Conservation (phyloP, 495 filamentous ascomycete species). For the Penicillium diatomitis region DNA sequence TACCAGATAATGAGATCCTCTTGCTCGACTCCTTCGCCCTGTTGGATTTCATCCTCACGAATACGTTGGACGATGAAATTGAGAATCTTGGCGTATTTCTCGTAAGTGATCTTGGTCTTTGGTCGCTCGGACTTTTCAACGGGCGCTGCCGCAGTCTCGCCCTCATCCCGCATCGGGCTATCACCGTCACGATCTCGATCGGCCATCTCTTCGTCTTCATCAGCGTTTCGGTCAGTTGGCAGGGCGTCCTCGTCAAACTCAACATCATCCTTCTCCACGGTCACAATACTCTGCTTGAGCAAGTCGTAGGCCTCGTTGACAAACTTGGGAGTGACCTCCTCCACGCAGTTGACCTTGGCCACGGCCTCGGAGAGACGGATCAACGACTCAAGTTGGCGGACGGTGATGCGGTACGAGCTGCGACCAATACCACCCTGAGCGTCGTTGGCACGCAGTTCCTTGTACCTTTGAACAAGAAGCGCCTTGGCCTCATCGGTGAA, state of each 20-base stretch:
- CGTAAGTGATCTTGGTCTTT: slow-evolving; percentile 88
- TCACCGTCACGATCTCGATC: slow-evolving; percentile 58
- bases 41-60: slow-evolving; percentile 60
- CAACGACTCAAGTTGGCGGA: slow-evolving; percentile 89
- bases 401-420: slow-evolving; percentile 94
- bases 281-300: slow-evolving; percentile 87
- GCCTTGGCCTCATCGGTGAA: slow-evolving; percentile 82
- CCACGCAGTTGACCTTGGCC: slow-evolving; percentile 93
- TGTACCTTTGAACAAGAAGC: slow-evolving; percentile 85
- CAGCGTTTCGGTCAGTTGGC: slow-evolving; percentile 1
- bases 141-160: slow-evolving; percentile 27
- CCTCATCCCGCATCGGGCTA: slow-evolving; percentile 53
- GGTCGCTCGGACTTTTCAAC: slow-evolving; percentile 35
- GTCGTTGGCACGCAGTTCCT: slow-evolving; percentile 89
- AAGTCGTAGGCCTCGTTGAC: slow-evolving; percentile 88
- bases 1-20: slow-evolving; percentile 87
- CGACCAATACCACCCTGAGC: slow-evolving; percentile 87
- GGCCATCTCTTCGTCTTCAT: slow-evolving; percentile 32
- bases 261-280: slow-evolving; percentile 95
- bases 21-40: slow-evolving; percentile 82
- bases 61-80: slow-evolving; percentile 75
- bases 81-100: slow-evolving; percentile 86
- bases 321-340: slow-evolving; percentile 75
- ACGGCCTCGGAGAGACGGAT: slow-evolving; percentile 93
- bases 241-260: slow-evolving; percentile 78